Evolutionary conservation across 2,329 filamentous ascomycete species (phyloP), one percentile per base, ranked within the genome.

Genomic region (Onygenales sp.): DNA sequence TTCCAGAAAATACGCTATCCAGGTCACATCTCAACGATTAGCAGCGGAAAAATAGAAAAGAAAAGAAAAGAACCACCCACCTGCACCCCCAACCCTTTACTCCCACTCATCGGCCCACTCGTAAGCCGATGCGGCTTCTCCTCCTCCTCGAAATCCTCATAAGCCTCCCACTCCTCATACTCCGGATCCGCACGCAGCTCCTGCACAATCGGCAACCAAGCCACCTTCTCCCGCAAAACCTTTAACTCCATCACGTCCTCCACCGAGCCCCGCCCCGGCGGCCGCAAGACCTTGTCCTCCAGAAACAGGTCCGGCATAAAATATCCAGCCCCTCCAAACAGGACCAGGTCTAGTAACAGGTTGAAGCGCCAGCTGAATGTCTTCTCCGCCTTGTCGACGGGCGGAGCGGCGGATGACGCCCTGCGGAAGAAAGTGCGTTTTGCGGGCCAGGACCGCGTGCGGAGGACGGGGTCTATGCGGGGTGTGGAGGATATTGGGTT

Each of bases 1-100:
- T 87, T 81, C 74, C 78, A 81, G 64, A 87, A 90, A 1, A 86
- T 69, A 60, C 79, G 77, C 73, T 88, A 79, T 60, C 69, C 65
- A 10, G 13, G 17, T 48, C 49, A 43, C 21, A 8, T 11, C 43
- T 27, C 21, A 27, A 17, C n/a, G 14, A 31, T 51, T 49, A 49
- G 42, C 33, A 38, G 21, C 17, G 14, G 6, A 36, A 48, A 7
- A 17, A 45, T 7, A 45, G 43, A 31, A 31, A 45, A 17, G 43
- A 8, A 45, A 45, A 45, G 10, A 11, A 45, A 45, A 31, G 21
- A 45, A 5, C 11, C 43, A 60, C 68, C 41, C 56, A 72, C 70
- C 67, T 74, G 73, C 46, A 72, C 57, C 27, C 66, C 68, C 43
- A 74, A 52, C 13, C 69, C 71, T 51, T 68, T 63, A 54, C 66